These are phyloP conservation scores for Cutaneotrichosporon sp. DNA, from an alignment of 1,284 basidiomycete genomes.

Conservation along the genomic window DNA sequence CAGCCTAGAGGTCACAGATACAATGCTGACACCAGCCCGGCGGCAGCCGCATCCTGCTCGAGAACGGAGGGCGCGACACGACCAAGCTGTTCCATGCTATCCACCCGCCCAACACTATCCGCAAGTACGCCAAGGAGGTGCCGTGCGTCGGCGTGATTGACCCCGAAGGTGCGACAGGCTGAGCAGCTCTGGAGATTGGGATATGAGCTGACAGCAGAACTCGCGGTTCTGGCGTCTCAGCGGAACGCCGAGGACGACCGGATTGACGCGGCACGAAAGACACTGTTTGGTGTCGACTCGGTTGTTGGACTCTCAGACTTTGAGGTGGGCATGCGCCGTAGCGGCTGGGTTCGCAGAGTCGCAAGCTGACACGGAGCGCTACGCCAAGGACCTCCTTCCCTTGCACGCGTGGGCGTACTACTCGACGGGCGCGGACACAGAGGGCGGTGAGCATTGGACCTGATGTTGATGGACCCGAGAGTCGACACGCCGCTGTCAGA, in stretches of 20 bases:
- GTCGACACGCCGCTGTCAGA: constrained; percentile 5
- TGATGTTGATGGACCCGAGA: background rate
- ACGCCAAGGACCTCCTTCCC: constrained; percentile 66
- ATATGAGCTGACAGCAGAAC: constrained; percentile 9
- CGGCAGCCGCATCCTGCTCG: constrained; percentile 36
- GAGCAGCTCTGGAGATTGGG: constrained; percentile 59
- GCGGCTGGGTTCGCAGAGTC: background rate
- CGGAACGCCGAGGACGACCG: constrained; percentile 23
- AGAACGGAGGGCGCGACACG: constrained; percentile 40
- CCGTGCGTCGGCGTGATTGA: constrained; percentile 82
- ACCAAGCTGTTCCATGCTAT: constrained; percentile 31
- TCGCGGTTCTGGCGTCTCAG: constrained; percentile 11
- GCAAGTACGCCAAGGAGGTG: constrained; percentile 27
- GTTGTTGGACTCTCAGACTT: constrained; percentile 41
- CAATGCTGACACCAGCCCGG: constrained; percentile 31
- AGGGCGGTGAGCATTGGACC: constrained; percentile 61
- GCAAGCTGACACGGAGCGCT: constrained; percentile 17
- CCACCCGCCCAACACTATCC: constrained; percentile 32
- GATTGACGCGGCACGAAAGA: constrained; percentile 30
- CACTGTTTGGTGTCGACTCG: constrained; percentile 38
- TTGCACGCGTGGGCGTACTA: constrained; percentile 75
- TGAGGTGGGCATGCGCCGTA: constrained; percentile 30
- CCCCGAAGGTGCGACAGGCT: constrained; percentile 70
- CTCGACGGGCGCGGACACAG: constrained; percentile 73
- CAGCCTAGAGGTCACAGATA: background rate